Evolutionary conservation across 2,329 filamentous ascomycete genomes (phyloP).

Genomic region (Fusarium nelsonii): DNA sequence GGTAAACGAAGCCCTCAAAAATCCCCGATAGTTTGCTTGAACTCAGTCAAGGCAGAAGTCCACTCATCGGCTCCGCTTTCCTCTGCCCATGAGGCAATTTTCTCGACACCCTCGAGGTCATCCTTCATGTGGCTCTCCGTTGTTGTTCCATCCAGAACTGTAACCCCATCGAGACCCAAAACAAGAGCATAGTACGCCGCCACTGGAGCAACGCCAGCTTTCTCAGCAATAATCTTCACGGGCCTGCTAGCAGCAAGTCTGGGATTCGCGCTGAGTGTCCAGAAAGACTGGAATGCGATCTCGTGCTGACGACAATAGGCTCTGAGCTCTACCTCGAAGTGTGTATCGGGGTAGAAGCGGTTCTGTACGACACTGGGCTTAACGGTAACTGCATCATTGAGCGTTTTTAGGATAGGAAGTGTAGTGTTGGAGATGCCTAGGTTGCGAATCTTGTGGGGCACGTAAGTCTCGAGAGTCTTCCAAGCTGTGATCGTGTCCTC

Average conservation of each 20-base stretch:
- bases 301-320: conserved; percentile 58
- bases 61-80: conserved; percentile 61
- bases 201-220: conserved; percentile 53
- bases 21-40: conserved; percentile 57
- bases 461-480: conserved; percentile 73
- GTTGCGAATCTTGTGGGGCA: conserved; percentile 72
- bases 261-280: conserved; percentile 64
- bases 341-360: conserved; percentile 72
- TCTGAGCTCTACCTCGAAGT: conserved; percentile 71
- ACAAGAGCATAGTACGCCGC: conserved; percentile 63
- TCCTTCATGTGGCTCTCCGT: conserved; percentile 61
- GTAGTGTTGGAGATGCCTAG: conserved; percentile 83
- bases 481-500: conserved; percentile 72
- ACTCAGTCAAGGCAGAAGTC: conserved; percentile 60
- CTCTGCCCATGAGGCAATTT: conserved; percentile 58
- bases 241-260: conserved; percentile 56
- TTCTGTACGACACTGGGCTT: conserved; percentile 78
- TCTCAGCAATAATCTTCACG: conserved; percentile 63
- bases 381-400: conserved; percentile 60
- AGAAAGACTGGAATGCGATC: conserved; percentile 66
- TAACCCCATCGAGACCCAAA: conserved; percentile 58
- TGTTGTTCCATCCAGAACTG: conserved; percentile 62
- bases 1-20: not conserved
- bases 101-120: conserved; percentile 60
- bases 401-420: conserved; percentile 65